Conservation (phyloP, 2,329 filamentous ascomycete genomes). For the Akanthomyces lecanii region DNA sequence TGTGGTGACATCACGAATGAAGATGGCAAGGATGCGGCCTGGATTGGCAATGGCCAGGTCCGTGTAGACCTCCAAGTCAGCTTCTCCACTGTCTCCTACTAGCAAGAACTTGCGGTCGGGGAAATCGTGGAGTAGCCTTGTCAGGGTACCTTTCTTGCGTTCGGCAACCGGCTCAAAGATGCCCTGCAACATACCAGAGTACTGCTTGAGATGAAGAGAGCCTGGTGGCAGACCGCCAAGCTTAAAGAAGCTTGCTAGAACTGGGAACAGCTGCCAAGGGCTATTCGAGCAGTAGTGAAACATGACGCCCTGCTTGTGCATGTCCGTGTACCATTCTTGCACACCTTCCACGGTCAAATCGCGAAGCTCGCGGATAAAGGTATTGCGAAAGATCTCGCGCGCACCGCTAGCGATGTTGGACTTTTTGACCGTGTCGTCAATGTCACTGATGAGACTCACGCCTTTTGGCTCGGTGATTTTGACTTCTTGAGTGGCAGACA, state of each 20-base stretch:
- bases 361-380: constrained; percentile 79
- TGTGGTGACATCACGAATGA: constrained; percentile 94
- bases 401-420: constrained; percentile 85
- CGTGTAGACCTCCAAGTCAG: constrained; percentile 94
- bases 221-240: constrained; percentile 76
- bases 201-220: constrained; percentile 93
- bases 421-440: constrained; percentile 95
- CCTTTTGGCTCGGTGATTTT: constrained; percentile 72
- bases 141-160: constrained; percentile 82
- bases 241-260: constrained; percentile 81
- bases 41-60: constrained; percentile 85
- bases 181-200: constrained; percentile 93
- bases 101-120: constrained; percentile 84
- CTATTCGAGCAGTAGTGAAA: constrained; percentile 99
- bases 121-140: constrained; percentile 83
- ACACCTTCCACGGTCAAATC: constrained; percentile 85
- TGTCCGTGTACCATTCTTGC: constrained; percentile 76
- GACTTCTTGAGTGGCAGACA: constrained; percentile 77
- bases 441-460: constrained; percentile 92
- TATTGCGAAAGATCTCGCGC: constrained; percentile 93
- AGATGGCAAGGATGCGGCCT: constrained; percentile 76
- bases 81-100: constrained; percentile 93
- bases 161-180: constrained; percentile 98
- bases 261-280: constrained; percentile 93
- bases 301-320: constrained; percentile 76